These are phyloP conservation scores for Aspergillus panamensis DNA, from an alignment of 495 filamentous ascomycete species.

Conservation along the genomic window DNA sequence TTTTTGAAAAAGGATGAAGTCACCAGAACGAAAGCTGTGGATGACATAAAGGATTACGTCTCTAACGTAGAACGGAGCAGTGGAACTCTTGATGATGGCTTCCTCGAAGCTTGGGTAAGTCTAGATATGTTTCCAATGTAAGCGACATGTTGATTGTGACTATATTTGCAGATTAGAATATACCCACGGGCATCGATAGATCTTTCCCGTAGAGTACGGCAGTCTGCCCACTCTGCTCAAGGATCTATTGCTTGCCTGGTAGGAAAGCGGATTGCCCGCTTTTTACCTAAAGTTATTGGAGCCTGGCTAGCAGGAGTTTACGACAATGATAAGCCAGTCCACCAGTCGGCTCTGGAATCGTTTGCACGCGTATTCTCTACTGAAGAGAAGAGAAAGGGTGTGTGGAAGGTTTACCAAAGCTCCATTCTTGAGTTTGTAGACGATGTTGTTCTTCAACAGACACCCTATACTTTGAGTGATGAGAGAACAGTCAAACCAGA, in stretches of 20 bases:
- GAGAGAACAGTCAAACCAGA: constrained; percentile 77
- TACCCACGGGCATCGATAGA: constrained; percentile 89
- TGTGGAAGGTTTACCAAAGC: constrained; percentile 73
- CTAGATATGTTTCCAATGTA: constrained; percentile 10
- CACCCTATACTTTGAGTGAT: constrained; percentile 77
- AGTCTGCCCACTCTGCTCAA: constrained; percentile 73
- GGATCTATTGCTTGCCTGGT: constrained; percentile 66
- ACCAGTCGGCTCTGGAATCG: constrained; percentile 69
- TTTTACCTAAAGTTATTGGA: constrained; percentile 71
- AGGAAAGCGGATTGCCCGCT: constrained; percentile 75
- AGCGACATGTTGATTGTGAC: constrained; percentile 17
- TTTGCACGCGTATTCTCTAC: constrained; percentile 70
- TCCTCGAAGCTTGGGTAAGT: constrained; percentile 86
- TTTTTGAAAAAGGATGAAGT: constrained; percentile 87
- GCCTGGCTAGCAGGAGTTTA: constrained; percentile 86
- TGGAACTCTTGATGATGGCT: constrained; percentile 64
- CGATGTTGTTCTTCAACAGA: constrained; percentile 73
- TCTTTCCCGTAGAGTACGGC: constrained; percentile 78
- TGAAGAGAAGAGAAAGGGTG: constrained; percentile 67
- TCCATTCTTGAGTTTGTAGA: constrained; percentile 76
- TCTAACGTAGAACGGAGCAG: constrained; percentile 40
- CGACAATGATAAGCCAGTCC: constrained; percentile 73
- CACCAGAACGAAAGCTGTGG: constrained; percentile 89
- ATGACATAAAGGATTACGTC: constrained; percentile 72
- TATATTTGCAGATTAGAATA: constrained; percentile 61